Conservation (phyloP, 495 filamentous ascomycete genomes). For the Penicillium parvum region DNA sequence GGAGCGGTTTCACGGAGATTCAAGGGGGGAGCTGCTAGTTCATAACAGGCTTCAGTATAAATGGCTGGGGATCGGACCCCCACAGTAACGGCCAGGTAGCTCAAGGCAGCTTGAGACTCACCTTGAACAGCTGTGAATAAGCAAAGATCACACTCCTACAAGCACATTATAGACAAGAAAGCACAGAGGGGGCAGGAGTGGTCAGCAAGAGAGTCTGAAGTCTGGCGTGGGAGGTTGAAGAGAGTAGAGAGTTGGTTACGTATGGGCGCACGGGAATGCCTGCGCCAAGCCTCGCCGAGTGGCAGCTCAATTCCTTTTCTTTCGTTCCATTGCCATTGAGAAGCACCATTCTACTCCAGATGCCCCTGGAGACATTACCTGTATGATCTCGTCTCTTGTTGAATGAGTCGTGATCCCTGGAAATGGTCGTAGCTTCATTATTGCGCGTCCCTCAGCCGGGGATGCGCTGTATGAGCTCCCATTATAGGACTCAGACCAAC, state of each 20-base stretch:
- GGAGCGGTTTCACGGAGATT: slow-evolving; percentile 18
- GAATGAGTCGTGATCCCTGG: slow-evolving; percentile 11
- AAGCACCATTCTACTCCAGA: too few species aligned
- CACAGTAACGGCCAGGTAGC: slow-evolving; percentile 22
- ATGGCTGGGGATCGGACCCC: slow-evolving; percentile 21
- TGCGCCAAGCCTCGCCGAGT: slow-evolving; percentile 16
- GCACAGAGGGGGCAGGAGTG: background rate
- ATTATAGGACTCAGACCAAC: slow-evolving; percentile 14
- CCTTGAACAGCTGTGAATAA: slow-evolving; percentile 10
- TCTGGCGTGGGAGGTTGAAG: slow-evolving; percentile 2
- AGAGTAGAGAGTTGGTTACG: slow-evolving; percentile 13
- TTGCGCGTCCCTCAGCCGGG: slow-evolving; percentile 30
- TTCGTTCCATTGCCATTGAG: too few species aligned
- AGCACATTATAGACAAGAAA: slow-evolving; percentile 13
- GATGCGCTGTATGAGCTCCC: slow-evolving; percentile 22
- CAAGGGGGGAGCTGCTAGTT: slow-evolving; percentile 21
- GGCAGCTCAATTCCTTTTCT: slow-evolving; percentile 10
- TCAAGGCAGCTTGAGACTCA: slow-evolving; percentile 8
- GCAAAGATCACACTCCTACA: slow-evolving; percentile 1
- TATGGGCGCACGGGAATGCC: slow-evolving; percentile 14
- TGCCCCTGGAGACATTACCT: too few species aligned
- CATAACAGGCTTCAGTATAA: slow-evolving; percentile 26
- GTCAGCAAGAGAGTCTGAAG: background rate
- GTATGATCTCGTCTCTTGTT: too few species aligned
- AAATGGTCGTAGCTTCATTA: slow-evolving; percentile 36